Conservation (phyloP, 2,329 filamentous ascomycete genomes). For the Colletotrichum sp. region DNA sequence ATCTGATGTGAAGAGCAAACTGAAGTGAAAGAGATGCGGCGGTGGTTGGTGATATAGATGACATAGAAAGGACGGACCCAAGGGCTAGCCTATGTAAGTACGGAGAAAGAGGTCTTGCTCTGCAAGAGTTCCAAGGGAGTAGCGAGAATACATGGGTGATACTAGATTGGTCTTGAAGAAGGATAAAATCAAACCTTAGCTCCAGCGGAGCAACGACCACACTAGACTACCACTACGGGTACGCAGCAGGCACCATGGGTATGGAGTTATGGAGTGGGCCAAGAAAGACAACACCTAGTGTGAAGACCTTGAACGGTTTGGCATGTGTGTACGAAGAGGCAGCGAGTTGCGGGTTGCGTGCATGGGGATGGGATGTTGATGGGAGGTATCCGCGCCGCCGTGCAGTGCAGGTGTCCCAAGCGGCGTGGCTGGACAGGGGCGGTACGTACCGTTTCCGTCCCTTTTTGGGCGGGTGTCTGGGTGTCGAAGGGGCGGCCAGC, state of each 20-base stretch:
- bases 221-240: neutral
- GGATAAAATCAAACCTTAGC: constrained; percentile 38
- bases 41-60: constrained; percentile 12
- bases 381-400: constrained; percentile 13
- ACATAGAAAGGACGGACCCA: constrained; percentile 22
- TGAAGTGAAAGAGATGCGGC: neutral
- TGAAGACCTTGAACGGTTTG: constrained; percentile 24
- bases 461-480: constrained; percentile 17
- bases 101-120: constrained; percentile 21
- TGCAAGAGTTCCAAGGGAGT: constrained; percentile 32
- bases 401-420: constrained; percentile 13
- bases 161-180: constrained; percentile 34
- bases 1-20: neutral
- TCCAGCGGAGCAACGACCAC: constrained; percentile 36
- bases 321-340: constrained; percentile 27
- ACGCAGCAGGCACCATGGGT: constrained; percentile 32
- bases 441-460: constrained; percentile 10
- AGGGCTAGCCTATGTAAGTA: constrained; percentile 30
- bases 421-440: constrained; percentile 11
- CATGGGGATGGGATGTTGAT: constrained; percentile 27
- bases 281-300: constrained; percentile 26
- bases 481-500: neutral
- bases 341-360: constrained; percentile 36
- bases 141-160: constrained; percentile 33
- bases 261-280: constrained; percentile 41